Conservation (phyloP, 768 basidiomycete genomes). For the Rhodotorula paludigena region DNA sequence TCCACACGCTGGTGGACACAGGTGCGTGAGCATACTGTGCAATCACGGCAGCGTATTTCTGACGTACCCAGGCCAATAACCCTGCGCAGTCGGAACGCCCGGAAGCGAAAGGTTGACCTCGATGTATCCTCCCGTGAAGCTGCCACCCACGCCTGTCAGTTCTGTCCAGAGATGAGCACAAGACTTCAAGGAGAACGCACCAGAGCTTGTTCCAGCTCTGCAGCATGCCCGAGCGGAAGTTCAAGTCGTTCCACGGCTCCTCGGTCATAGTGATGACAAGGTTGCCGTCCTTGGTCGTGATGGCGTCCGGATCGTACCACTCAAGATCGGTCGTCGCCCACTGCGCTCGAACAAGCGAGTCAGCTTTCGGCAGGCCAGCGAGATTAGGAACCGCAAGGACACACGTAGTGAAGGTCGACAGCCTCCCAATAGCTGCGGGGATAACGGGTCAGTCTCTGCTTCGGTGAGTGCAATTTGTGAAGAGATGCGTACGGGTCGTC, state of each 20-base stretch:
- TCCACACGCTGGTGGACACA: slow-evolving; percentile 14
- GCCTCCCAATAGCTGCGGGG: slow-evolving; percentile 51
- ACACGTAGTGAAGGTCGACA: slow-evolving; percentile 50
- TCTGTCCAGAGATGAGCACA: too few species aligned
- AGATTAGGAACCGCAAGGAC: background rate
- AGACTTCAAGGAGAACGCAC: background rate
- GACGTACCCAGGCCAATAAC: slow-evolving; percentile 30
- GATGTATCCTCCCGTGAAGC: slow-evolving; percentile 43
- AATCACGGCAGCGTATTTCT: too few species aligned
- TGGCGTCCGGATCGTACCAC: slow-evolving; percentile 49
- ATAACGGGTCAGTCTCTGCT: slow-evolving; percentile 40
- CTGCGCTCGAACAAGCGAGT: background rate
- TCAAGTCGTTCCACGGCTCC: slow-evolving; percentile 32
- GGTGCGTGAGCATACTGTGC: too few species aligned
- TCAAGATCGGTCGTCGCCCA: slow-evolving; percentile 44
- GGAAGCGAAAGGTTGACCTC: slow-evolving; percentile 36
- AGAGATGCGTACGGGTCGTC: slow-evolving; percentile 1
- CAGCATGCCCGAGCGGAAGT: slow-evolving; percentile 41
- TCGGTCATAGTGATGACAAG: slow-evolving; percentile 39
- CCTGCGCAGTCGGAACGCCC: slow-evolving; percentile 28
- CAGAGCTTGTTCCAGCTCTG: slow-evolving; percentile 43
- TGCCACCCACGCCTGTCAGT: background rate
- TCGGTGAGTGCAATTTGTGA: background rate
- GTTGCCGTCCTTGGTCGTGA: slow-evolving; percentile 48
- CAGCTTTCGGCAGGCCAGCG: too few species aligned